A percentile compares a stretch with the other conserved stretches of the same genome.
Evolutionary conservation across 257 asterid genomes (phyloP).

Genomic region (Leptodermis oblonga): DNA sequence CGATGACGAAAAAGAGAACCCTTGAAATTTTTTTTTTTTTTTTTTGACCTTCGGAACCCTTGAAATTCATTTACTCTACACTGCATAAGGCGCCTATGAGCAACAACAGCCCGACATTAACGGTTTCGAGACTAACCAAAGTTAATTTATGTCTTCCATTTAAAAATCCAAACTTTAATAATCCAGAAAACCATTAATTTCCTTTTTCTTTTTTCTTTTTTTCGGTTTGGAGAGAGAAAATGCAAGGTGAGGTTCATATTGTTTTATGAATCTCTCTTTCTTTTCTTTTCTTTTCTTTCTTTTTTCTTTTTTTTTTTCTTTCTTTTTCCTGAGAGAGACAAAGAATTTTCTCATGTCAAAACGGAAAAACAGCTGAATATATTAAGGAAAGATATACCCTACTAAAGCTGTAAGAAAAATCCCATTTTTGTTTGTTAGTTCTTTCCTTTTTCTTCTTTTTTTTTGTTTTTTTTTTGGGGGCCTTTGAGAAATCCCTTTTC

Average conservation of each 20-base stretch:
- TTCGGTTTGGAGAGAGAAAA: neutral
- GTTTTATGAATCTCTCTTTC: slow-evolving; percentile 5
- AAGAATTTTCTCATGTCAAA: slow-evolving; percentile 3
- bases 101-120: slow-evolving; percentile 1
- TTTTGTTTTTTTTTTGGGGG: neutral
- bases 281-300: neutral
- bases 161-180: neutral
- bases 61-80: no score
- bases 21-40: no score
- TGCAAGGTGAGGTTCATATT: neutral
- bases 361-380: slow-evolving; percentile 7
- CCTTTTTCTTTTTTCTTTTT: neutral
- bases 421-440: neutral
- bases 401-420: slow-evolving; percentile 2
- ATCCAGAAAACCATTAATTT: neutral
- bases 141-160: neutral
- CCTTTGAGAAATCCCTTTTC: slow-evolving; percentile 1
- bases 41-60: no score
- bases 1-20: neutral
- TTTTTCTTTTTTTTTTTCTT: neutral
- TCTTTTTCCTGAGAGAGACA: neutral
- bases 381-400: neutral
- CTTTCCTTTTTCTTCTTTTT: neutral
- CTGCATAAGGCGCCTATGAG: no score
- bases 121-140: slow-evolving; percentile 22